Conservation (phyloP, 208 protist genomes). For the Herpetomonas tarakana region DNA sequence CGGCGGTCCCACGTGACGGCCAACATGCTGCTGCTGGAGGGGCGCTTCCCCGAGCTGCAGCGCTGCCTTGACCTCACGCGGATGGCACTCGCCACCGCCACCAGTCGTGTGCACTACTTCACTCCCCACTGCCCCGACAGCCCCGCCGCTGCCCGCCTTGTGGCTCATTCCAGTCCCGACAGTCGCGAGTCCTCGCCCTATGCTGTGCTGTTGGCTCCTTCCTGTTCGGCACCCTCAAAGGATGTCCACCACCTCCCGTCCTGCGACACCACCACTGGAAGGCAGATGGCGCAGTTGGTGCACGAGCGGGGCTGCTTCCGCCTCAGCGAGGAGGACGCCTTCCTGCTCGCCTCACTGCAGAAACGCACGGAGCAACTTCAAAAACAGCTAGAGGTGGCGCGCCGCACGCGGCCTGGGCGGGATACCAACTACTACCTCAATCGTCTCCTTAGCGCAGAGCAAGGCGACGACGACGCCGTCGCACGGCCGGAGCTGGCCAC, state of each 20-base stretch:
- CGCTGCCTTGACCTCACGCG: conserved; percentile 67
- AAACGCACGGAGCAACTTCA: conserved; percentile 59
- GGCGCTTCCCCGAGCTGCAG: conserved; percentile 62
- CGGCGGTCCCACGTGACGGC: conserved; percentile 43
- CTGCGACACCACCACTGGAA: conserved; percentile 1
- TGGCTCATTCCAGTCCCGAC: no score
- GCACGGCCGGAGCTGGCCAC: not conserved
- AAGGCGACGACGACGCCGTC: not conserved
- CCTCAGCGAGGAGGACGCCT: conserved; percentile 37
- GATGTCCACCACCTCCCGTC: not conserved
- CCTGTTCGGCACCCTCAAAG: no score
- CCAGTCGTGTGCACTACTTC: not conserved
- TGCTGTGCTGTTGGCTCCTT: no score
- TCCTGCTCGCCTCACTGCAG: conserved; percentile 44
- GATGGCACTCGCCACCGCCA: conserved; percentile 13
- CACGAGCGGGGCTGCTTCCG: conserved; percentile 2
- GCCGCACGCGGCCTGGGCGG: conserved; percentile 16
- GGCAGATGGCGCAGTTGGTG: not conserved
- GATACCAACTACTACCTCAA: conserved; percentile 60
- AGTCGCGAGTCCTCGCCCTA: not conserved
- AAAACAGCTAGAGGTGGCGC: conserved; percentile 42
- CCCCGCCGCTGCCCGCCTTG: not conserved
- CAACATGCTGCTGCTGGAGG: conserved; percentile 56
- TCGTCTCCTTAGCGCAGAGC: conserved; percentile 21
- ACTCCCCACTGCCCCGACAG: not conserved